Conservation (phyloP, 2,329 filamentous ascomycete species). For the Ophiocordyceps sinensis region DNA sequence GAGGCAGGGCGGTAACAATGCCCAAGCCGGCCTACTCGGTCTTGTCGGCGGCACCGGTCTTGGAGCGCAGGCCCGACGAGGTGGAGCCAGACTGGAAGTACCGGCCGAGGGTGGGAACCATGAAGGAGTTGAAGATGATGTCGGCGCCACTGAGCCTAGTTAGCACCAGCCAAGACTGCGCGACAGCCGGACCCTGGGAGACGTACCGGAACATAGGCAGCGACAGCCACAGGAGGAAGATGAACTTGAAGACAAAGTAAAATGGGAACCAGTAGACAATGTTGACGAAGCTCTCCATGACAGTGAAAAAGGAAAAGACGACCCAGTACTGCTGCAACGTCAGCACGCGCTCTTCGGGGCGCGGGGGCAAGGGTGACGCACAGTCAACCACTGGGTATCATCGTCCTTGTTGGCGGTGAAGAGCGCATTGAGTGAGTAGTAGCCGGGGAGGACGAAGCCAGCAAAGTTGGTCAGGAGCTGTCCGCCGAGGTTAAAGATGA, state of each 20-base stretch:
- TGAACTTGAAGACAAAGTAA: constrained; percentile 99
- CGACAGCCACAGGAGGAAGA: constrained; percentile 93
- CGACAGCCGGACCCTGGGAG: neutral
- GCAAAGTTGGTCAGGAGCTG: constrained; percentile 79
- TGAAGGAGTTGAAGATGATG: constrained; percentile 89
- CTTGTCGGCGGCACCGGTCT: constrained; percentile 67
- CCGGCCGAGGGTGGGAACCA: constrained; percentile 80
- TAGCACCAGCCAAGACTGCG: neutral
- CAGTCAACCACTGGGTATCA: constrained; percentile 69
- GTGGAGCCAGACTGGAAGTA: constrained; percentile 72
- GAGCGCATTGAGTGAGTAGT: constrained; percentile 69
- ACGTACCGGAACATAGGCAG: constrained; percentile 86
- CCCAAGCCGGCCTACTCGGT: constrained; percentile 36
- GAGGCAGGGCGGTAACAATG: neutral
- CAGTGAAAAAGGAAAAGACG: constrained; percentile 68
- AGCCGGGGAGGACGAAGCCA: constrained; percentile 68
- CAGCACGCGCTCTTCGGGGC: constrained; percentile 1
- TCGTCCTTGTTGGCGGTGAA: constrained; percentile 59
- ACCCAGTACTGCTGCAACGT: constrained; percentile 62
- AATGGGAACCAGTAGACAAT: constrained; percentile 95
- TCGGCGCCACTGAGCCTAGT: constrained; percentile 64
- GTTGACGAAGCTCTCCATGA: constrained; percentile 68
- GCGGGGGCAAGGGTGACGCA: constrained; percentile 24
- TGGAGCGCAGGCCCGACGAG: constrained; percentile 74
- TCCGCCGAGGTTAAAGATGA: constrained; percentile 84